These are phyloP conservation scores for Anthostomella pinea DNA, from an alignment of 2,329 filamentous ascomycete species.

Conservation along the genomic window DNA sequence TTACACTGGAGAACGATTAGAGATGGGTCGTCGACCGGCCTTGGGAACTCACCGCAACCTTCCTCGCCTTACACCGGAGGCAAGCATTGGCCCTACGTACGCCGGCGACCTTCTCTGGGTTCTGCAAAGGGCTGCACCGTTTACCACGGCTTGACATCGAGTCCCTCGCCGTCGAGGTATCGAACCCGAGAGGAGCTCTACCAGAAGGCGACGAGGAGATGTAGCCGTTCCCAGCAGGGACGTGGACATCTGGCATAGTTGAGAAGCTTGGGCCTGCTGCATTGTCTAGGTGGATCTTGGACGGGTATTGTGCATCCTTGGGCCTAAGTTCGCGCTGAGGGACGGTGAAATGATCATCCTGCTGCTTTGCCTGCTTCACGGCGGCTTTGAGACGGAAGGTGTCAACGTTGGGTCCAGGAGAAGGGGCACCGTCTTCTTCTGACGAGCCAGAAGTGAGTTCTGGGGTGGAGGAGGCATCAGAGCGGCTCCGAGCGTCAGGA, in stretches of 20 bases:
- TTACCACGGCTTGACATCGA: constrained; percentile 26
- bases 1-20: constrained; percentile 32
- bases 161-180: constrained; percentile 15
- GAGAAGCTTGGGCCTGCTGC: constrained; percentile 11
- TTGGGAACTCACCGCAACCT: constrained; percentile 42
- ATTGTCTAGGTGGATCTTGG: constrained; percentile 28
- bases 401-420: constrained; percentile 27
- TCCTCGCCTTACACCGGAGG: constrained; percentile 46
- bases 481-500: constrained; percentile 30
- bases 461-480: constrained; percentile 31
- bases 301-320: constrained; percentile 27
- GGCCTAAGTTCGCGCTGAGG: constrained; percentile 31
- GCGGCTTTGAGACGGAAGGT: constrained; percentile 25
- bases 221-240: constrained; percentile 17
- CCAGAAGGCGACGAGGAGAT: constrained; percentile 23
- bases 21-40: constrained; percentile 18
- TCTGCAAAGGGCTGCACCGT: constrained; percentile 28
- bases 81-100: constrained; percentile 49
- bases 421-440: constrained; percentile 31
- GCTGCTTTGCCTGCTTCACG: constrained; percentile 28
- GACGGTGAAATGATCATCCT: constrained; percentile 32
- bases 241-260: constrained; percentile 17
- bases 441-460: constrained; percentile 32
- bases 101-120: constrained; percentile 43
- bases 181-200: constrained; percentile 13